Evolutionary conservation across 2,329 filamentous ascomycete species (phyloP), one percentile per base, ranked within the genome.

Genomic region (Monosporascus sp.): DNA sequence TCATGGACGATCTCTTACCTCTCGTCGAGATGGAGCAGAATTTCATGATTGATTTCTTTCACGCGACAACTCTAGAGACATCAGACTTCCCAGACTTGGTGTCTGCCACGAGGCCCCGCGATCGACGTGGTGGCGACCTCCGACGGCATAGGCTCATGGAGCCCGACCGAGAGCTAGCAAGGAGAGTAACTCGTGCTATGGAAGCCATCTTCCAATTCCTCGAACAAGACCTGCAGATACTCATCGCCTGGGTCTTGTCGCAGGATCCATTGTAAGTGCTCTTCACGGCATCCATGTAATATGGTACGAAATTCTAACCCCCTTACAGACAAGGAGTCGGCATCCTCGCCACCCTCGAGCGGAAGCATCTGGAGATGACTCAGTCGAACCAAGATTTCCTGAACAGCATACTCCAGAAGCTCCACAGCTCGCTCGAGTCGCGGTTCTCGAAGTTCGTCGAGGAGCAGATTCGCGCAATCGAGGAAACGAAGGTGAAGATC

Each of bases 401-500:
- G 24, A 86, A 90, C 50, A 86, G 83, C 49, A 77, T 88, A 2
- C 75, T 97, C 3, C 88, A 94, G 62, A 91, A 90, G 65, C 75
- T 96, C 9, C 89, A 94, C 60, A 81, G 84, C 52, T 82, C 82
- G 43, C 76, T 97, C 18, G 83, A 88, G 60, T 80, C 82, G 2
- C 82, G 89, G 3, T 97, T 96, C 74, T 85, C 81, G 56, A 90
- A 89, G 57, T 97, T 97, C 63, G 84, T 97, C 8, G 93, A 97
- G 60, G 90, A 96, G 58, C 94, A 99, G 68, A 88, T 97, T 54
- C 89, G 90, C 25, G 92, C 91, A 5, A 96, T 97, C 58, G 94
- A 97, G 72, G 94, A 97, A 56, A 97, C 92, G 39, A 97, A 97
- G 72, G 93, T 99, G 69, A 97, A 97, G 76, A 91, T 97, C 72